Conservation (phyloP, 2,329 filamentous ascomycete genomes). For the Fusarium siculi region DNA sequence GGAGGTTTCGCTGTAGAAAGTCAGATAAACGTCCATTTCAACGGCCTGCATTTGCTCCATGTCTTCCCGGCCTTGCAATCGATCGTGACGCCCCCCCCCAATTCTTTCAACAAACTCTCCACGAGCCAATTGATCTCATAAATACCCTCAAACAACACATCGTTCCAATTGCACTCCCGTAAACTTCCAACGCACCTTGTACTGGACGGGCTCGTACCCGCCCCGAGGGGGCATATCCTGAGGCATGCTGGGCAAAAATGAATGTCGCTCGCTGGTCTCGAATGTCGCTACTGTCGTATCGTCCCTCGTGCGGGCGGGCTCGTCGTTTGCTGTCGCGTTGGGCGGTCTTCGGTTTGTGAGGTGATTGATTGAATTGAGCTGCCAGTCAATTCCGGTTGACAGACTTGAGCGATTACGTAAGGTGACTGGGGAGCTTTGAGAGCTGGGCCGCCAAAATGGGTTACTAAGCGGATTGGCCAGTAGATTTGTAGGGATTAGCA, state of each 20-base stretch:
- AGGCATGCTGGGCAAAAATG: conserved; percentile 73
- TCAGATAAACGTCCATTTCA: conserved; percentile 3
- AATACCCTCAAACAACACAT: background rate
- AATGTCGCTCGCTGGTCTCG: conserved; percentile 16
- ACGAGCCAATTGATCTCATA: background rate
- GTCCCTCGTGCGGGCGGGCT: conserved; percentile 33
- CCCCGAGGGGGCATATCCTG: conserved; percentile 97
- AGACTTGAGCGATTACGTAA: conserved; percentile 41
- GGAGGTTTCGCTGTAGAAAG: conserved; percentile 84
- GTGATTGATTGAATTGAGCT: conserved; percentile 43
- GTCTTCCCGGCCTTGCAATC: background rate
- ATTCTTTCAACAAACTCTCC: background rate
- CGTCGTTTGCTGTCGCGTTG: conserved; percentile 6
- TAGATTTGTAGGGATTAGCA: conserved; percentile 32
- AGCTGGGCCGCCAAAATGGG: background rate
- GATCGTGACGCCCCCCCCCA: rapidly evolving
- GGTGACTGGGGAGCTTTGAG: conserved; percentile 1
- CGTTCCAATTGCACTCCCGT: background rate
- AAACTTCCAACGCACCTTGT: conserved; percentile 75
- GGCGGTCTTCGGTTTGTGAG: conserved; percentile 33
- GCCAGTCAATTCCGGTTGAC: conserved; percentile 27
- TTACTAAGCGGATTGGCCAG: conserved; percentile 28
- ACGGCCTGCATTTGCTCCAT: background rate
- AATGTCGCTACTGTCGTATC: conserved; percentile 1
- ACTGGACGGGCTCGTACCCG: conserved; percentile 97